A percentile compares a stretch with the other conserved stretches of the same genome.
These are phyloP conservation scores for Periconia macrospinosa DNA, from an alignment of 2,329 filamentous ascomycete genomes.

Conservation along the genomic window DNA sequence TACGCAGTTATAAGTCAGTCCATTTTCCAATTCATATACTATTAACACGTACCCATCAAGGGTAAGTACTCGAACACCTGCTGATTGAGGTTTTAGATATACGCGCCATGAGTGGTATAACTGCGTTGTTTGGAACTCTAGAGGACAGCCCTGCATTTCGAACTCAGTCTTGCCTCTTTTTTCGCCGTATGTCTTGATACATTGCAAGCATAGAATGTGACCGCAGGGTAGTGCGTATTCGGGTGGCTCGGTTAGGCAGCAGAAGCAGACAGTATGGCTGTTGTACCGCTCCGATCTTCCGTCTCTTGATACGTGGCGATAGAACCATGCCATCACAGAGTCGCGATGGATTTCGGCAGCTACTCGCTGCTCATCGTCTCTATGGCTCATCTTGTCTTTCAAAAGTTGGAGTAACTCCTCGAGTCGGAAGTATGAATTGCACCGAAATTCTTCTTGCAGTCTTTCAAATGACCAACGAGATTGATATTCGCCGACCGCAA, in stretches of 20 bases:
- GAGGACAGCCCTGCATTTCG: slow-evolving; percentile 19
- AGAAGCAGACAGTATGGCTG: slow-evolving; percentile 53
- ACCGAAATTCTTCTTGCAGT: neutral
- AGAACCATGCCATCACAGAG: slow-evolving; percentile 7
- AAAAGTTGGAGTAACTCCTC: neutral
- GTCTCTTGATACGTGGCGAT: neutral
- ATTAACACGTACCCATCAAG: slow-evolving; percentile 43
- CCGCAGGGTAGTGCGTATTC: slow-evolving; percentile 51
- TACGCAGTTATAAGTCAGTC: slow-evolving; percentile 25
- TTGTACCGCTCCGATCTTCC: slow-evolving; percentile 15
- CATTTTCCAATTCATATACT: neutral
- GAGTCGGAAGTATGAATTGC: neutral
- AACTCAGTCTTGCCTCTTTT: slow-evolving; percentile 17
- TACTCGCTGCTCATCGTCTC: neutral
- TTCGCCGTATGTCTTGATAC: slow-evolving; percentile 39
- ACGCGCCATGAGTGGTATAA: slow-evolving; percentile 19
- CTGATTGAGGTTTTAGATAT: slow-evolving; percentile 35
- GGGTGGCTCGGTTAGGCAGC: slow-evolving; percentile 48
- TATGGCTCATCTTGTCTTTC: neutral
- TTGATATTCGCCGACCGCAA: slow-evolving; percentile 46
- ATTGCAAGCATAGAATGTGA: slow-evolving; percentile 50
- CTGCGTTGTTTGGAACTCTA: slow-evolving; percentile 22
- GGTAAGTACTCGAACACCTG: slow-evolving; percentile 45
- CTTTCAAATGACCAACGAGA: slow-evolving; percentile 31
- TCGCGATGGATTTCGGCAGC: neutral